Evolutionary conservation across 129 eudicot genomes (phyloP).

Genomic region (Centaurea solstitialis): DNA sequence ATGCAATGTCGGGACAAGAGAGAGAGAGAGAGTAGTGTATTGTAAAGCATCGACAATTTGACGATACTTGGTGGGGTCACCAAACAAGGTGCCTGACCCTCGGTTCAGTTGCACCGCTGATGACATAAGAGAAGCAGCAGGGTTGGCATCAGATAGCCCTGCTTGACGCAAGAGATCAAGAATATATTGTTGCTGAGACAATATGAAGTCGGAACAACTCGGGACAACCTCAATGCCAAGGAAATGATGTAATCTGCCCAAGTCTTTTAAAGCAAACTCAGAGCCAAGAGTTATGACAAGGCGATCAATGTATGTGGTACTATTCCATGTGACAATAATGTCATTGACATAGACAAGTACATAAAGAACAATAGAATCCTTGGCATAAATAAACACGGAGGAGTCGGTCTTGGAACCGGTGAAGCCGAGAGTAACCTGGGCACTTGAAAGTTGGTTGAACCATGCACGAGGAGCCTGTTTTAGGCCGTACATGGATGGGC

Average conservation of each 20-base stretch:
- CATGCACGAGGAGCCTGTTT: not conserved
- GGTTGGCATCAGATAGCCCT: not conserved
- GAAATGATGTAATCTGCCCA: too few relatives aligned
- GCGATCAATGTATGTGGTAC: not conserved
- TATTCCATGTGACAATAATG: not conserved
- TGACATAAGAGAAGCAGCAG: not conserved
- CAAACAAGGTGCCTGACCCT: not conserved
- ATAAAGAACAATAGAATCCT: not conserved
- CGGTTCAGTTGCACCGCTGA: not conserved
- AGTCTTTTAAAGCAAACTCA: not conserved
- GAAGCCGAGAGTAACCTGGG: not conserved
- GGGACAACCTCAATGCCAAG: too few relatives aligned
- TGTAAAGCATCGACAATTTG: not conserved
- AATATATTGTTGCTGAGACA: too few relatives aligned
- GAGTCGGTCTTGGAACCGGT: not conserved
- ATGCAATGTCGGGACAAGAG: not conserved
- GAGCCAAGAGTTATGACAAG: not conserved
- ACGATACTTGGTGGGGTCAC: not conserved
- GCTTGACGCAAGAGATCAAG: not conserved
- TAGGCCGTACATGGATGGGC: not conserved
- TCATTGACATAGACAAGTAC: not conserved
- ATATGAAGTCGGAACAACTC: too few relatives aligned
- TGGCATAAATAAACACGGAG: not conserved
- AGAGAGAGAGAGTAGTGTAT: not conserved
- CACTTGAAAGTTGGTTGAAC: not conserved